These are phyloP conservation scores for Hypoxylon sp. DNA, from an alignment of 2,329 filamentous ascomycete genomes.

Conservation along the genomic window DNA sequence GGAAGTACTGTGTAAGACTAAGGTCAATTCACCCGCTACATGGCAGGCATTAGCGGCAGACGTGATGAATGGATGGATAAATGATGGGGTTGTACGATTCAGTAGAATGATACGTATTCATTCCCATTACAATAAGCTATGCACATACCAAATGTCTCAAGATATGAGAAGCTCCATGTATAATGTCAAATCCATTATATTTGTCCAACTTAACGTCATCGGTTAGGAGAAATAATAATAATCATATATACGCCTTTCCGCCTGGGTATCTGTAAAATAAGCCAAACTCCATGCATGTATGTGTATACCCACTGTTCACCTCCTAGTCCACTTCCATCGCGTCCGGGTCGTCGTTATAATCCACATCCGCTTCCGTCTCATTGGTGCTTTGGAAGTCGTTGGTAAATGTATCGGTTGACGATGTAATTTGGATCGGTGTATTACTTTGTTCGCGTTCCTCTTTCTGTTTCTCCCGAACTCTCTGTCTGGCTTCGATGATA, in stretches of 20 bases:
- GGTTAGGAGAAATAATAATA: no score
- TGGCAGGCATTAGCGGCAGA: conserved; percentile 5
- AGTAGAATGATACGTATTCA: conserved; percentile 20
- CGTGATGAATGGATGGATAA: conserved; percentile 9
- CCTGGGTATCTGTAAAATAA: conserved; percentile 32
- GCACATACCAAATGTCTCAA: no score
- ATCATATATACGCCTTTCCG: conserved; percentile 7
- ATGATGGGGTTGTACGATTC: conserved; percentile 24
- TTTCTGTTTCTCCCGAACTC: conserved; percentile 68
- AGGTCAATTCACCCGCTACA: no score
- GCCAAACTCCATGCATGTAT: conserved; percentile 31
- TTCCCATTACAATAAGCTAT: conserved; percentile 21
- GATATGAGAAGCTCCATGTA: no score
- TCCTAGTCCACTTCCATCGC: conserved; percentile 70
- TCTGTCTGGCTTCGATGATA: conserved; percentile 79
- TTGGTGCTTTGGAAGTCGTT: conserved; percentile 21
- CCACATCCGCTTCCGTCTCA: background rate
- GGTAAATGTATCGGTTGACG: no score
- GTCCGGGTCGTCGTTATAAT: conserved; percentile 58
- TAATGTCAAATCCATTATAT: no score
- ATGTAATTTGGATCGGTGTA: no score
- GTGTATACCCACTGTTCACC: conserved; percentile 15
- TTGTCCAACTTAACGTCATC: no score
- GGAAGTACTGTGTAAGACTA: no score
- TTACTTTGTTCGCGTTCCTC: conserved; percentile 49